These are phyloP conservation scores for Boeremia exigua DNA, from an alignment of 2,329 filamentous ascomycete genomes.

Conservation along the genomic window DNA sequence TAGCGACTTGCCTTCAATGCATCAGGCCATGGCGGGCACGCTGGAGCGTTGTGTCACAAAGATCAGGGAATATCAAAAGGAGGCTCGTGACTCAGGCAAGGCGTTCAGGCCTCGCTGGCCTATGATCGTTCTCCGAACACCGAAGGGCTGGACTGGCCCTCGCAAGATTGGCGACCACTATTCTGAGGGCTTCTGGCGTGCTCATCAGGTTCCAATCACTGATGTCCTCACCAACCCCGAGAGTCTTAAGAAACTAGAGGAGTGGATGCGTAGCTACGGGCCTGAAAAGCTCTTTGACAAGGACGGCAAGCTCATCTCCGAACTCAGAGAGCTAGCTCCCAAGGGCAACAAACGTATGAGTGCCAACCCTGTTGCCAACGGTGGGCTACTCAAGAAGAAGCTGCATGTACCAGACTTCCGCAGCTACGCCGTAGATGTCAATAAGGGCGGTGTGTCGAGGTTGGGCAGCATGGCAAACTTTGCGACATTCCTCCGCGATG, in stretches of 20 bases:
- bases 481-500: constrained; percentile 69
- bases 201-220: constrained; percentile 78
- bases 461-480: constrained; percentile 74
- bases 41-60: constrained; percentile 74
- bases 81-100: constrained; percentile 73
- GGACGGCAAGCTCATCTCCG: constrained; percentile 66
- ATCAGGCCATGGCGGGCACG: constrained; percentile 81
- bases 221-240: constrained; percentile 70
- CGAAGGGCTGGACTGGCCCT: constrained; percentile 82
- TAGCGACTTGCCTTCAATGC: constrained; percentile 74
- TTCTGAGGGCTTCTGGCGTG: constrained; percentile 78
- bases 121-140: constrained; percentile 77
- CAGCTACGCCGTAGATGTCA: constrained; percentile 68
- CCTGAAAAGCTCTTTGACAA: constrained; percentile 74
- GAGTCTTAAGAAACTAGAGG: constrained; percentile 72
- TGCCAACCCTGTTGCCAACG: constrained; percentile 77
- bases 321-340: constrained; percentile 70
- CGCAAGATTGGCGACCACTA: constrained; percentile 73
- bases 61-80: constrained; percentile 72
- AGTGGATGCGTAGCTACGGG: constrained; percentile 79
- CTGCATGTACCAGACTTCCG: constrained; percentile 74
- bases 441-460: constrained; percentile 63
- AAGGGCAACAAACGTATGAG: constrained; percentile 73
- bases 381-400: constrained; percentile 70
- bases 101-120: constrained; percentile 76